Percentiles rank a stretch among this genome's conserved stretches.
These are phyloP conservation scores for Marchantia paleacea DNA, from an alignment of 225 moss, liverwort and hornwort genomes.

Conservation along the genomic window DNA sequence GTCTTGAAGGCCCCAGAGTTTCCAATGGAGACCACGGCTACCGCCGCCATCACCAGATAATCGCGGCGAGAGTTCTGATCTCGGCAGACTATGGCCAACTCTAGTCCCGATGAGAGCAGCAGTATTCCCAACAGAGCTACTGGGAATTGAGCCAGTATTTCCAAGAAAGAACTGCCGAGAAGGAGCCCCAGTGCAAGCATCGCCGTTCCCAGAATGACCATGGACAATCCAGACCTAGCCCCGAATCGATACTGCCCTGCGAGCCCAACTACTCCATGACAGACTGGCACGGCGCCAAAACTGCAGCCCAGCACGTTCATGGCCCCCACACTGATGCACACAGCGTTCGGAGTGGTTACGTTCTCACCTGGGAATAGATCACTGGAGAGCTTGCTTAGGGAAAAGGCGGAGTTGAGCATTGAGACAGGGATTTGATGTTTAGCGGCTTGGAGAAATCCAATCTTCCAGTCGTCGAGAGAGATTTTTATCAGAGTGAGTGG, in stretches of 20 bases:
- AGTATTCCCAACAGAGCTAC: slow-evolving; percentile 63
- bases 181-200: slow-evolving; percentile 59
- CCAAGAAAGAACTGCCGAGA: slow-evolving; percentile 57
- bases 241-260: slow-evolving; percentile 88
- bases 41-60: slow-evolving; percentile 54
- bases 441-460: slow-evolving; percentile 62
- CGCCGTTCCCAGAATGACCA: slow-evolving; percentile 63
- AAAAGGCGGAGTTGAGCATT: slow-evolving; percentile 70
- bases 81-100: slow-evolving; percentile 77
- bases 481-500: slow-evolving; percentile 49
- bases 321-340: slow-evolving; percentile 64
- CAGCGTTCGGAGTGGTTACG: slow-evolving; percentile 45
- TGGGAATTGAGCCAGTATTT: slow-evolving; percentile 56
- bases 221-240: slow-evolving; percentile 62
- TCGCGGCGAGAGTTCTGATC: slow-evolving; percentile 52
- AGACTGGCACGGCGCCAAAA: slow-evolving; percentile 80
- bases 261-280: slow-evolving; percentile 81
- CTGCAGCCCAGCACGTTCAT: slow-evolving; percentile 91
- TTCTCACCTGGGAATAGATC: slow-evolving; percentile 67
- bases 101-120: slow-evolving; percentile 64
- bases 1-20: slow-evolving; percentile 29
- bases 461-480: slow-evolving; percentile 60
- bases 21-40: slow-evolving; percentile 52
- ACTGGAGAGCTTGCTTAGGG: slow-evolving; percentile 61
- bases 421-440: slow-evolving; percentile 79